Evolutionary conservation across 1,284 basidiomycete genomes (phyloP), one percentile per base, ranked within the genome.

Genomic region (Tranzscheliella williamsii): DNA sequence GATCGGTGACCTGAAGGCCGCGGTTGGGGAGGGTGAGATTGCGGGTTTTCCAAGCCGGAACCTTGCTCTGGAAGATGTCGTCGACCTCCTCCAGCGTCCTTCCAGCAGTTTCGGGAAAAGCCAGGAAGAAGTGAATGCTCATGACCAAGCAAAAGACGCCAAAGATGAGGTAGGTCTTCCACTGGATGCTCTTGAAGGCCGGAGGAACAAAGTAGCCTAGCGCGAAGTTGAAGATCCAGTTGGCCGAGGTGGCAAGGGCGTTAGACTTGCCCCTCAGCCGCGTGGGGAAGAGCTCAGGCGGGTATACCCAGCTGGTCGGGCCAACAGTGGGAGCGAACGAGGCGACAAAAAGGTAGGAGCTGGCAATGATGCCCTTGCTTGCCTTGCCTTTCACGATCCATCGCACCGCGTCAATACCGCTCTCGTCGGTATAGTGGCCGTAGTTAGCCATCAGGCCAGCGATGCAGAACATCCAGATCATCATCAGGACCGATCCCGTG

Each of bases 271-370:
- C 42, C 22, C 64, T 40, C 23, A 67, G 21, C 8, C 50, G 37
- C 32, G 51, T 52, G 4, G 40, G 39, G 27, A 53, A 49, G 6
- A 67, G 32, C 29, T 67, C 64, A 13, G 53, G 33, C 7, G 56
- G 60, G 30, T 61, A 61, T 11, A 47, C 27, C 41, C 49, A 44
- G 2, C 42, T 36, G 4, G 58, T 45, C 16, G 47, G 48, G 1
- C 58, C 58, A 42, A 39, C 56, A 7, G 53, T 66, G 5, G 38
- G 42, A 4, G 63, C 58, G 8, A 50, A 67, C 1, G 48, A 57
- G 9, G 63, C 63, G 6, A 67, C 60, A 27, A 67, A 67, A 5
- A 64, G 49, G 49, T 50, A 67, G 5, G 55, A 54, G 34, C 43
- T 42, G 9, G 64, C 64, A 17, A 64, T 64, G 44, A 60, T 38